Conservation (phyloP, 176 grass and related monocot genomes). For the Eleusine indica region DNA sequence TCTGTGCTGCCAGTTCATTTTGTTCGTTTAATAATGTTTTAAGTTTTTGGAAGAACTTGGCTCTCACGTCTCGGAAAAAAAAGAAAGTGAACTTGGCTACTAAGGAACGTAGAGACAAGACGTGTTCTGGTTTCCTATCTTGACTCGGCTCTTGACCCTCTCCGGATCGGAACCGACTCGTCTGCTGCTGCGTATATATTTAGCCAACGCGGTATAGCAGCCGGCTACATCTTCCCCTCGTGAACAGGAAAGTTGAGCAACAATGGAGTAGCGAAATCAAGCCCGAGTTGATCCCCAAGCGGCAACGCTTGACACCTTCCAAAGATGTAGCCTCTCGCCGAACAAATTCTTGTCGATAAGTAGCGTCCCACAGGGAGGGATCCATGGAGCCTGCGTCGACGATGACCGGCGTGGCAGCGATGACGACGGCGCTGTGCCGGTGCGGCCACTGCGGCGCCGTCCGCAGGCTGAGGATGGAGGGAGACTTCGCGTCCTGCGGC, state of each 20-base stretch:
- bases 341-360: background rate
- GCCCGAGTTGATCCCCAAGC: background rate
- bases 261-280: background rate
- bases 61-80: background rate
- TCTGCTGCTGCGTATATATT: background rate
- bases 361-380: background rate
- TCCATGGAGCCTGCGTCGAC: background rate
- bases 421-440: conserved; percentile 19
- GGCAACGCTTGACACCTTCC: background rate
- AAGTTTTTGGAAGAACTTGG: background rate
- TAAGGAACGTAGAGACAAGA: conserved; percentile 23
- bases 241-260: background rate
- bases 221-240: background rate
- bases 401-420: conserved; percentile 12
- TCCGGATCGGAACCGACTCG: background rate
- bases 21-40: background rate
- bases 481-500: conserved; percentile 34
- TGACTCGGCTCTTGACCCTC: conserved; percentile 1
- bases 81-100: conserved; percentile 12
- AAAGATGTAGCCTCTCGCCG: background rate
- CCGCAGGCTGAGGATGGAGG: conserved; percentile 36
- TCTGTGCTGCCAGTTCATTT: background rate
- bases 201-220: background rate
- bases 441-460: conserved; percentile 49
- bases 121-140: background rate